Base-by-base conservation (phyloP, 2,329 filamentous ascomycete genomes). In the Huntiella abstrusa region DNA sequence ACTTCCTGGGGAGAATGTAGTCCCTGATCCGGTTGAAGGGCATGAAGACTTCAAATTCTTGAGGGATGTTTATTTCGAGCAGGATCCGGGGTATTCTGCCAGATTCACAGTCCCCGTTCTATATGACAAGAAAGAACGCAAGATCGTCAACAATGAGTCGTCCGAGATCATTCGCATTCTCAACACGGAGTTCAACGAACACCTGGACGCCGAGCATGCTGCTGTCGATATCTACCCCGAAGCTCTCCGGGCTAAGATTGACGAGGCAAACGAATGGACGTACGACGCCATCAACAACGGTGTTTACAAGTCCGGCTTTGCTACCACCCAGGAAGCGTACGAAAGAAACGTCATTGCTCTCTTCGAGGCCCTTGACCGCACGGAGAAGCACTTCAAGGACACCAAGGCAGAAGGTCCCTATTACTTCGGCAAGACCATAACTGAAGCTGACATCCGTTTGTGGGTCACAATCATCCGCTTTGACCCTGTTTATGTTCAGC, bases 111-210 rank as follows among this genome's bases (percentile, higher is more conserved):
- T 95, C 12, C 87, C 87, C 0, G 80, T 84, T 3, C 68, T 95
- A 47, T 92, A 81, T 64, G 84, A 93, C 63, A 84, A 75, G 64
- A 77, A 80, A 64, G 64, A 67, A 45, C 71, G 77, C 55, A 73
- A 67, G 33, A 92, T 94, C 56, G 86, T 94, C 51, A 91, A 72
- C 72, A 95, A 95, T 54, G 87, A 94, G 70, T 85, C 81, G 61
- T 78, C 79, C 53, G 87, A 95, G 65, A 94, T 95, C 59, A 77
- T 94, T 59, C 78, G 87, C 58, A 93, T 94, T 83, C 67, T 95
- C 51, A 83, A 83, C 58, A 71, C 70, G 37, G 34, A 68, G 60
- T 96, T 96, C 58, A 78, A 96, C 59, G 70, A 73, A 52, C 58
- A 83, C 33, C 59, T 87, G 17, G 70, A 71, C 0, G 66, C 70